A percentile compares a stretch with the other conserved stretches of the same genome.
These are phyloP conservation scores for Phytophthora ohioensis DNA, from an alignment of 352 stramenopile species.

Conservation along the genomic window DNA sequence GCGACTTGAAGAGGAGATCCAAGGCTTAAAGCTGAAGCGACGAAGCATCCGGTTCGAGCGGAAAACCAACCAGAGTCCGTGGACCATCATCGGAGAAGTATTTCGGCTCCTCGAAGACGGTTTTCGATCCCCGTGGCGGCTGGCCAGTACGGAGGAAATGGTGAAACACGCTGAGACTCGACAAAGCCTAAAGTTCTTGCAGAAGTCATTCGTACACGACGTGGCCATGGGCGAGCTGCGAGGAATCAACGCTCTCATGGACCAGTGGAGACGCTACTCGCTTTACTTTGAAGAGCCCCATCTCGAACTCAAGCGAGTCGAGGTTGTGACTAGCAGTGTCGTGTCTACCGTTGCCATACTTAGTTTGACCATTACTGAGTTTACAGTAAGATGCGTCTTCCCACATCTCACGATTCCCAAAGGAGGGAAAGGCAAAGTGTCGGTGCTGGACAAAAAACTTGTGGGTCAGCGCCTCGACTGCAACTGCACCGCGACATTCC, in stretches of 20 bases:
- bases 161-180: constrained; percentile 16
- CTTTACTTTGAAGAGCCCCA: constrained; percentile 25
- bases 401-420: constrained; percentile 11
- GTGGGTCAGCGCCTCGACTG: constrained; percentile 19
- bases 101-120: constrained; percentile 25
- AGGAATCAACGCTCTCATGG: constrained; percentile 23
- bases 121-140: constrained; percentile 23
- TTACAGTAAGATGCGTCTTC: constrained; percentile 16
- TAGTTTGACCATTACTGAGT: constrained; percentile 23
- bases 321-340: constrained; percentile 9
- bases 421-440: neutral
- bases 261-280: constrained; percentile 33
- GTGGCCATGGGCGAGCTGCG: constrained; percentile 21
- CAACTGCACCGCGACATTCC: constrained; percentile 21
- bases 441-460: constrained; percentile 10
- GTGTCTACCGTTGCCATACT: constrained; percentile 15
- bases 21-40: constrained; percentile 13
- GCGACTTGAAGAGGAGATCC: constrained; percentile 26
- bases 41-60: constrained; percentile 8
- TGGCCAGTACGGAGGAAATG: constrained; percentile 20
- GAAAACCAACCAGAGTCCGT: constrained; percentile 25
- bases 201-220: constrained; percentile 17
- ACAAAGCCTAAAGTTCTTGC: constrained; percentile 7
- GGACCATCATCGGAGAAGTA: constrained; percentile 27
- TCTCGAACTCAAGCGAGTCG: constrained; percentile 20